phyloP scores from a whole-genome alignment of 176 grass and related monocot species.

The Rhynchospora breviuscula region DNA sequence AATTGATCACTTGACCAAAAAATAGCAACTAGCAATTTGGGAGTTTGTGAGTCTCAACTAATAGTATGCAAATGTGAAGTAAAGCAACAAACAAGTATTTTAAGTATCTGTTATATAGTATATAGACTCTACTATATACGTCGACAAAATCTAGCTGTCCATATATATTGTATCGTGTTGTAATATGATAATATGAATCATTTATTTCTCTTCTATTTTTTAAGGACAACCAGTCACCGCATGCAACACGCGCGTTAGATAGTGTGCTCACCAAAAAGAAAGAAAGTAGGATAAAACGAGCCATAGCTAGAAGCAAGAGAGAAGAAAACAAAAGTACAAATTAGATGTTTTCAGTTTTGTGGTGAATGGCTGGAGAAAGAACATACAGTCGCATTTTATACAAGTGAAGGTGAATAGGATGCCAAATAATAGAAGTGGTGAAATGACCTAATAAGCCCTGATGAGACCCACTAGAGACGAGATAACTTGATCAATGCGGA shows the following conservation, averaged over 20 bases:
- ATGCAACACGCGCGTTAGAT: neutral
- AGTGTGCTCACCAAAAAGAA: neutral
- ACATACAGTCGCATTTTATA: neutral
- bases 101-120: neutral
- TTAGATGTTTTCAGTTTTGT: neutral
- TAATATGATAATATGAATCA: neutral
- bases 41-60: too few species aligned
- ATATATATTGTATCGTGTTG: neutral
- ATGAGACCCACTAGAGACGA: neutral
- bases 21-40: too few species aligned
- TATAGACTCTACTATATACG: neutral
- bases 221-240: neutral
- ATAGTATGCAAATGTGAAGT: neutral
- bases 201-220: neutral
- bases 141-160: neutral
- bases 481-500: neutral
- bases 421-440: neutral
- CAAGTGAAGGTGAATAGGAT: neutral
- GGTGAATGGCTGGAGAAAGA: neutral
- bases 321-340: neutral
- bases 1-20: neutral
- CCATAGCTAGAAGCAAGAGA: neutral
- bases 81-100: neutral
- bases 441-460: neutral
- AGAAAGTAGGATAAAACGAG: neutral